Base-by-base conservation (phyloP, 768 basidiomycete genomes). In the Panus rudis region DNA sequence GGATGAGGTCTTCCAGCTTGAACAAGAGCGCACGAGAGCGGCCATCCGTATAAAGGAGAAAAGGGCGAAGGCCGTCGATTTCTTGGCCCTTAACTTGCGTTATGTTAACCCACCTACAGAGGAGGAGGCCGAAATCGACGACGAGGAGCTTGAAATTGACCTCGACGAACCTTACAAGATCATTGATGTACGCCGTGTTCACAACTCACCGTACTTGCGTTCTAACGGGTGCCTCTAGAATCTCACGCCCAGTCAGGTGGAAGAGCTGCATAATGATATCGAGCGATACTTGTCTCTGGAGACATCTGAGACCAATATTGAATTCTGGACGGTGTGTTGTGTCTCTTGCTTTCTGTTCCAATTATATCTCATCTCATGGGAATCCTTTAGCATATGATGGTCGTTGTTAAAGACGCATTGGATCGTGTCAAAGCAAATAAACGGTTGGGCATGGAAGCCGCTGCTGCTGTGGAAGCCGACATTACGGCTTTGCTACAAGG, bases 91-190 rank as follows among this genome's bases (percentile, higher is more conserved):
- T 56, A 99, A 99, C 61, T 74, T 99, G 47, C 84, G 90, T 49
- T 98, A 97, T 64, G 87, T 91, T 23, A 81, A 84, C 56, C 81
- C 78, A 17, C 70, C 75, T 21, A 68, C 66, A 13, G 75, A 82
- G 24, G 76, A 81, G n/a, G 81, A 86, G 3, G 79, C 79, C 6
- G 75, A 78, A 38, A 65, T 70, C 27, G 75, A 74, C 25, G 74
- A 80, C 46, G 92, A 92, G 19, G 92, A 91, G 21, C 73, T 99
- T 39, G 96, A 99, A 63, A 96, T 98, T 55, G 96, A 99, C 60
- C 74, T 98, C 34, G 96, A 99, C 52, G 96, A 99, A 58, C 96
- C 96, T 1, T 99, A 98, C 67, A 89, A 87, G 54, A 98, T 99
- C 52, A 84, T 98, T 50, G 91, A 96, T 50, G 93, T 92, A 60